A percentile compares a stretch with the other conserved stretches of the same genome.
phyloP scores from a whole-genome alignment of 2,329 filamentous ascomycete genomes.

The Nectriaceae sp. region DNA sequence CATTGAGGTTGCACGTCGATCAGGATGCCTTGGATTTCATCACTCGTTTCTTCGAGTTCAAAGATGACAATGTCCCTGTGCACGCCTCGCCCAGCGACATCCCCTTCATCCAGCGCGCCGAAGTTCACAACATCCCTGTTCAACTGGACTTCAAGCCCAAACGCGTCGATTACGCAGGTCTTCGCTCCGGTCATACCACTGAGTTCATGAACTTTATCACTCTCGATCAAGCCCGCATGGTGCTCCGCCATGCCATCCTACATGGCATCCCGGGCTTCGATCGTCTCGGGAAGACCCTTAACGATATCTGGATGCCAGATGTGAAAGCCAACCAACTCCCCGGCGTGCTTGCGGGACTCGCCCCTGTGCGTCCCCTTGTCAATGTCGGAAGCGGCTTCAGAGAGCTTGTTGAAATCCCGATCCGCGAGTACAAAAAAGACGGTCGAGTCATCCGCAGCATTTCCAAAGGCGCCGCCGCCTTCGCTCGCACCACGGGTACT shows the following conservation, averaged over 20 bases:
- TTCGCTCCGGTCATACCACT: conserved; percentile 90
- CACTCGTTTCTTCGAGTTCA: conserved; percentile 96
- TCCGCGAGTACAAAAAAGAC: conserved; percentile 92
- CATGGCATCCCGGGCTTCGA: conserved; percentile 93
- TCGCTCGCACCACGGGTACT: conserved; percentile 90
- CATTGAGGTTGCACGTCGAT: conserved; percentile 89
- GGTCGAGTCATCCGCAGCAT: conserved; percentile 90
- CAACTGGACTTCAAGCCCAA: conserved; percentile 97
- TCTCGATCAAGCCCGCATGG: conserved; percentile 84
- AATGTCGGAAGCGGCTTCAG: conserved; percentile 87
- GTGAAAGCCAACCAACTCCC: conserved; percentile 88
- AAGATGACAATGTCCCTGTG: conserved; percentile 67
- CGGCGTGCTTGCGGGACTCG: conserved; percentile 83
- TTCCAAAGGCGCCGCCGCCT: conserved; percentile 84
- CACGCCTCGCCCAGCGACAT: conserved; percentile 67
- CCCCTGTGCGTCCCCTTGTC: conserved; percentile 85
- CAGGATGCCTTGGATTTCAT: conserved; percentile 98
- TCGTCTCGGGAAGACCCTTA: conserved; percentile 82
- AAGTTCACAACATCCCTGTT: conserved; percentile 80
- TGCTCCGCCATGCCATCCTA: conserved; percentile 84
- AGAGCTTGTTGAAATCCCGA: conserved; percentile 84
- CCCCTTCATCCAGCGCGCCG: conserved; percentile 86
- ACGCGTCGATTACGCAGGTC: conserved; percentile 90
- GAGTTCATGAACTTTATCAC: conserved; percentile 99
- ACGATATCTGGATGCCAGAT: conserved; percentile 96